Base-by-base conservation (phyloP, 495 filamentous ascomycete species). In the Podospora pseudopauciseta region DNA sequence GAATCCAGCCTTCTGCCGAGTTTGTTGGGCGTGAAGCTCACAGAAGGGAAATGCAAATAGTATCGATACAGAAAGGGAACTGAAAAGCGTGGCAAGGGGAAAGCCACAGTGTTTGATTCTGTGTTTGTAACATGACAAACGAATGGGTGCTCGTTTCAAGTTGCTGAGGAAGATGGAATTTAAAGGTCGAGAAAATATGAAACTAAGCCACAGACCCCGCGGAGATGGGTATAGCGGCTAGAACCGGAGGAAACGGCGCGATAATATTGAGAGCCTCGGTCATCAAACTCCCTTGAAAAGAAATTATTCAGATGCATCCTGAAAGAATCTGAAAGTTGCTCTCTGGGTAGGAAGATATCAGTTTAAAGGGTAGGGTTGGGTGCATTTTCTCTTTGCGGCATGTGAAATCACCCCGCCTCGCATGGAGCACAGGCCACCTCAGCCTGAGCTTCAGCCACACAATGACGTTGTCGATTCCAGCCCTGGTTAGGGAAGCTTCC, bases 381-480 rank as follows among this genome's bases (percentile, higher is more conserved):
- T 20, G 2, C 18, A 19, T n/a, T 58, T 5, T 18, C 39, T 49
- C 39, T 49, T 49, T 13, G 39, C 15, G 39, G 9, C 56, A 58
- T 58, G 56, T 58, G 56, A 58, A 27, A 49, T n/a, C 5, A 58
- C 56, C 56, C 56, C 56, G 5, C 27, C 59, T 32, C 16, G 2
- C 23, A 23, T 23, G 23, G 23, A 23, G 19, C 27, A 28, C 55
- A 5, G 55, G n/a, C 55, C n/a, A 20, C 23, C 23, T 7, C 16
- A 61, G 59, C 5, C 23, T 16, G 28, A 19, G 26, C 56, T 57
- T 59, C 56, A 74, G 68, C 72, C 68, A 70, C 70, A 71, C 70
- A 66, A 74, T 74, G 74, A 74, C 72, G 74, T 73, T 72, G 64
- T 73, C 62, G 67, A 72, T 64, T 57, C 16, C 32, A 65, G 26